phyloP scores from a whole-genome alignment of 371 early-diverging fungal genomes.

The Smittium culicis region DNA sequence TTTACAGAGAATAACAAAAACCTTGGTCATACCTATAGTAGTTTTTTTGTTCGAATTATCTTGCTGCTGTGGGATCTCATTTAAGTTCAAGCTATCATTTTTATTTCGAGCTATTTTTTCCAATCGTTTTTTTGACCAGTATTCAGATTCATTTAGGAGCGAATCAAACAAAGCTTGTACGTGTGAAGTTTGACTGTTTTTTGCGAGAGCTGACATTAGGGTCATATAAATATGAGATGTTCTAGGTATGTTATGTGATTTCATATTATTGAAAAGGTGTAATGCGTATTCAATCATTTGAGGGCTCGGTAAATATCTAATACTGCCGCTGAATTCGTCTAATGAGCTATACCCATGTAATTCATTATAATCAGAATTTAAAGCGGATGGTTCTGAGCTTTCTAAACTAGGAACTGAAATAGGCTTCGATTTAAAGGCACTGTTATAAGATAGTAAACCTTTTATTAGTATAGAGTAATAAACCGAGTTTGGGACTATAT shows the following conservation, averaged over 20 bases:
- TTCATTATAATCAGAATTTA: too few species aligned
- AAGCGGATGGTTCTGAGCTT: too few species aligned
- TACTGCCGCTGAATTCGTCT: too few species aligned
- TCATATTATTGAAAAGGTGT: slow-evolving; percentile 5
- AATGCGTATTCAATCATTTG: neutral
- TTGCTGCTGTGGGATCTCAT: too few species aligned
- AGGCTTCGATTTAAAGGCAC: too few species aligned
- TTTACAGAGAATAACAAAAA: too few species aligned
- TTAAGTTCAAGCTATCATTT: too few species aligned
- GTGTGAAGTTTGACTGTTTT: neutral
- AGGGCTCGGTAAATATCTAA: neutral
- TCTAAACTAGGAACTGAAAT: too few species aligned
- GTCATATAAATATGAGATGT: slow-evolving; percentile 4
- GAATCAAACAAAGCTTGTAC: neutral
- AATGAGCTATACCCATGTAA: too few species aligned
- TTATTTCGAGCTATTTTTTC: neutral
- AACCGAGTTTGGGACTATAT: neutral
- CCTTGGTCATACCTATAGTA: too few species aligned
- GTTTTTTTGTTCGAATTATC: too few species aligned
- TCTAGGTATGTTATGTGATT: neutral
- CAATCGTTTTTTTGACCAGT: neutral
- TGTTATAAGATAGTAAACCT: neutral
- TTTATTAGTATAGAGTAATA: slow-evolving; percentile 9
- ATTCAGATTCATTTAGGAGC: neutral
- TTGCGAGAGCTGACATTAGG: slow-evolving; percentile 2